Evolutionary conservation across 1,139 yeast species (phyloP).

Genomic region (Tardiomyces depauwii): DNA sequence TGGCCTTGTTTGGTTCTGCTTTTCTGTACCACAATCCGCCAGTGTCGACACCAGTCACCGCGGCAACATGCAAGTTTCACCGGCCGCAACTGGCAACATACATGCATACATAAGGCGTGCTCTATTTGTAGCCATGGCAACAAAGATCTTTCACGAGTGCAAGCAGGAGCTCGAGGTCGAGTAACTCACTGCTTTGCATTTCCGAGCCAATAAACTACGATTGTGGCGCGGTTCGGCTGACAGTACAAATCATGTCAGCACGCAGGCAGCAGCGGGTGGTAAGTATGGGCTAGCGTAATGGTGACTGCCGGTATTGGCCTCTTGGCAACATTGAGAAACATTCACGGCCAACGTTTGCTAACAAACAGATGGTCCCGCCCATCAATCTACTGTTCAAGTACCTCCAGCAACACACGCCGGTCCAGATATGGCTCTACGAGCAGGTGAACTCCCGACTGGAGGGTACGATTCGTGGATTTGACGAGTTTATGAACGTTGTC

Average conservation of each 20-base stretch:
- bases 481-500: constrained; percentile 96
- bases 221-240: no score
- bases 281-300: constrained; percentile 8
- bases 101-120: no score
- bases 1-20: neutral
- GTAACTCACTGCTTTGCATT: no score
- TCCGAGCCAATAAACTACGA: no score
- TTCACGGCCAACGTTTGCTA: neutral
- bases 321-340: no score
- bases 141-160: no score
- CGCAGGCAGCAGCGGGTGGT: constrained; percentile 30
- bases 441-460: constrained; percentile 69
- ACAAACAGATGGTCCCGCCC: constrained; percentile 62
- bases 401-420: constrained; percentile 70
- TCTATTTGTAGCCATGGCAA: no score
- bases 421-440: constrained; percentile 81
- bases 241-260: constrained; percentile 15
- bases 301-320: neutral
- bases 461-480: constrained; percentile 84
- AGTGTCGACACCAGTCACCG: neutral
- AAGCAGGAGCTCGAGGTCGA: no score
- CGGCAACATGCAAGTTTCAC: no score
- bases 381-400: constrained; percentile 82
- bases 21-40: neutral
- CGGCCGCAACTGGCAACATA: no score